Evolutionary conservation across 768 basidiomycete genomes (phyloP).

Genomic region (Collybia sp.): DNA sequence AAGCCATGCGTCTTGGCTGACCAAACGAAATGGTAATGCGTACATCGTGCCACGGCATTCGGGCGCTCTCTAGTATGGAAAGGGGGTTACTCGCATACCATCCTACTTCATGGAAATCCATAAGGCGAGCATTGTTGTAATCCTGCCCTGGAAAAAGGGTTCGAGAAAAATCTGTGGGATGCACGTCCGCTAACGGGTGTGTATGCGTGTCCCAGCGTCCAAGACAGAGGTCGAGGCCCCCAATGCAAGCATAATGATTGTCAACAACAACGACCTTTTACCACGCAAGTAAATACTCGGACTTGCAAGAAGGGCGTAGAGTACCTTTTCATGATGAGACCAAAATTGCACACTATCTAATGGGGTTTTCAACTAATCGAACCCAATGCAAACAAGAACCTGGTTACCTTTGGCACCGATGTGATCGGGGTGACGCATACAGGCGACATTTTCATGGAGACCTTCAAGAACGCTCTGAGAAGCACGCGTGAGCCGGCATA

Average conservation of each 20-base stretch:
- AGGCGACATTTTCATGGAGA: slow-evolving; percentile 83
- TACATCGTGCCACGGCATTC: slow-evolving; percentile 98
- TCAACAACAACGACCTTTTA: slow-evolving; percentile 74
- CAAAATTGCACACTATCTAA: slow-evolving; percentile 79
- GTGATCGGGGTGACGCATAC: slow-evolving; percentile 89
- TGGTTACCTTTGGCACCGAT: slow-evolving; percentile 67
- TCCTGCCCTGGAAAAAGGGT: slow-evolving; percentile 94
- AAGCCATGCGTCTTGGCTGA: neutral
- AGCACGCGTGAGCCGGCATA: neutral
- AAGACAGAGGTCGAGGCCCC: slow-evolving; percentile 94
- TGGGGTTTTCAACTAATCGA: neutral
- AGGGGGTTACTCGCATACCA: slow-evolving; percentile 70
- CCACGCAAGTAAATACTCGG: neutral
- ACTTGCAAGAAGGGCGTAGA: slow-evolving; percentile 4
- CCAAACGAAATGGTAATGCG: slow-evolving; percentile 18
- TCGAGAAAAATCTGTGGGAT: slow-evolving; percentile 77
- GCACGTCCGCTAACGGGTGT: slow-evolving; percentile 88
- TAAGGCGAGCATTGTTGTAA: slow-evolving; percentile 85
- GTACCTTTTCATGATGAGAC: slow-evolving; percentile 86
- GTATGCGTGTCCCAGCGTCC: slow-evolving; percentile 95
- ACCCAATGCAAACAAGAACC: neutral
- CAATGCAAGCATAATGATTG: slow-evolving; percentile 81
- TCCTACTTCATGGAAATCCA: slow-evolving; percentile 82
- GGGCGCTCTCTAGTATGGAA: slow-evolving; percentile 59
- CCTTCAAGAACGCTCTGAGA: slow-evolving; percentile 67